A percentile compares a stretch with the other conserved stretches of the same genome.
These are phyloP conservation scores for Amaranthus palmeri DNA, from an alignment of 148 eudicot species.

Conservation along the genomic window DNA sequence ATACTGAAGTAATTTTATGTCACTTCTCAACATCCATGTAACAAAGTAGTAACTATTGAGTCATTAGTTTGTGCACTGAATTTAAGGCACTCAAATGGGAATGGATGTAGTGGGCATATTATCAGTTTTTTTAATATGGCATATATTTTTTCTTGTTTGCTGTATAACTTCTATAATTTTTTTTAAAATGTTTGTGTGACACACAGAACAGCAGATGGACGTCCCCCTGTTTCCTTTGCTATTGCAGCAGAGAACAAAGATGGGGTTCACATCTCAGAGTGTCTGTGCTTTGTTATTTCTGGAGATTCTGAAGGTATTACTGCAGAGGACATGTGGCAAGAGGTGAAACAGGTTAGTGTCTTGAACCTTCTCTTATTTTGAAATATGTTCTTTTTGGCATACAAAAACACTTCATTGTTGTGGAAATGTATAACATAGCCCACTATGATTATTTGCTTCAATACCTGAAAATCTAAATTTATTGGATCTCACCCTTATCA, in stretches of 20 bases:
- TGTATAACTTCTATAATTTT: background rate
- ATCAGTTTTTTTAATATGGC: too few species aligned
- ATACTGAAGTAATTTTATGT: too few species aligned
- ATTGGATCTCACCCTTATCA: too few species aligned
- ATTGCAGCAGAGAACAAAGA: conserved; percentile 76
- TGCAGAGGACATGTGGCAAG: conserved; percentile 89
- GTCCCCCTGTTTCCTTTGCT: conserved; percentile 65
- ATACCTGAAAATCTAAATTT: too few species aligned
- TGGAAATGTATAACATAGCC: background rate
- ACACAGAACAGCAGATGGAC: conserved; percentile 68
- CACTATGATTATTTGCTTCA: too few species aligned
- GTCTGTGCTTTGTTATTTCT: conserved; percentile 84
- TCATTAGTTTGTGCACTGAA: too few species aligned
- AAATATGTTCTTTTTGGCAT: background rate
- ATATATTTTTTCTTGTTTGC: background rate
- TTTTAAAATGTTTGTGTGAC: conserved; percentile 3
- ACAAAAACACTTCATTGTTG: background rate
- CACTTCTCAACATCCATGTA: too few species aligned
- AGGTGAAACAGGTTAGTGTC: conserved; percentile 74
- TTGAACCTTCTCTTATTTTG: background rate
- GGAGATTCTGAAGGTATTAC: conserved; percentile 76
- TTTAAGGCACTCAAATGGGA: too few species aligned
- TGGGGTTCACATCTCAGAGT: conserved; percentile 66
- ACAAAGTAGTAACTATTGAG: too few species aligned
- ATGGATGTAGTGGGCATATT: too few species aligned